These are phyloP conservation scores for Colletotrichum salicis DNA, from an alignment of 2,329 filamentous ascomycete species.

Conservation along the genomic window DNA sequence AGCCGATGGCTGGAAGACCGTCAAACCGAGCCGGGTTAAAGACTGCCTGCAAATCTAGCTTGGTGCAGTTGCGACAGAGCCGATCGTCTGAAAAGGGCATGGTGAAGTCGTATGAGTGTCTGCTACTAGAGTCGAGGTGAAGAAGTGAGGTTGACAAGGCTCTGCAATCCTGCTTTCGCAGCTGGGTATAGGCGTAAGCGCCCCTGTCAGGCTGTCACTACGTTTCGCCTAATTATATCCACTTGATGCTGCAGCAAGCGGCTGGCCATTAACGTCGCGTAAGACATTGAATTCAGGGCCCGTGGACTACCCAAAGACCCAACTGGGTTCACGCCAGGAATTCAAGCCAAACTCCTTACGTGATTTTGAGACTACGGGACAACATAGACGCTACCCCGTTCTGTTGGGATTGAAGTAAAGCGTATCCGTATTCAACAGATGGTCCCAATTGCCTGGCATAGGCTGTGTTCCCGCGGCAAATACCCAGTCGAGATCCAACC, in stretches of 20 bases:
- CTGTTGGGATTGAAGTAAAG: not conserved
- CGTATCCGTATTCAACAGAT: conserved; percentile 3
- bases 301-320: not conserved
- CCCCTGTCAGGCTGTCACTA: not conserved
- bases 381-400: not conserved
- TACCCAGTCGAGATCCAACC: conserved; percentile 29
- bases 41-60: not conserved
- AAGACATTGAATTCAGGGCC: not conserved
- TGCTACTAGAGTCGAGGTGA: not conserved
- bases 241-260: not conserved
- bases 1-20: not conserved
- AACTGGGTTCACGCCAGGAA: not conserved
- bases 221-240: not conserved
- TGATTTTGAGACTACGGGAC: not conserved
- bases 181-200: not conserved
- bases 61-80: conserved; percentile 10
- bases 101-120: not conserved
- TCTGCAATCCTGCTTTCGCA: not conserved
- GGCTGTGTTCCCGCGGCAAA: conserved; percentile 14
- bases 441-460: conserved; percentile 12
- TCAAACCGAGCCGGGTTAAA: not conserved
- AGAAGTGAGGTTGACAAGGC: not conserved
- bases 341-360: not conserved
- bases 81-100: conserved; percentile 5
- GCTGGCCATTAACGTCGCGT: not conserved